Evolutionary conservation across 108 stramenopile species (phyloP), one percentile per base, ranked within the genome.

Genomic region (Aureococcus anophagefferens): DNA sequence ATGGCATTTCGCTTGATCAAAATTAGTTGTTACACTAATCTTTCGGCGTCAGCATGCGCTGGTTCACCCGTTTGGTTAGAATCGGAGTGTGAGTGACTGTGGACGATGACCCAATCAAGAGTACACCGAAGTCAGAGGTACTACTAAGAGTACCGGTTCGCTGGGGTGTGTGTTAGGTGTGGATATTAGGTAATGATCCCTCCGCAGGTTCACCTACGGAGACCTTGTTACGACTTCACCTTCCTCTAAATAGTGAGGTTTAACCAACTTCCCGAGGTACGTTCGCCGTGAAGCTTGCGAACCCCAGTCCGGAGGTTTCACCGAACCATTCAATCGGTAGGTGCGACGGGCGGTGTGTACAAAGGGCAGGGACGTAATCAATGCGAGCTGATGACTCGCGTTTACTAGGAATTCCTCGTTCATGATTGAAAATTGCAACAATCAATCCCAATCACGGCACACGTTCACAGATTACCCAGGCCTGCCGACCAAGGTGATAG

Each of bases 381-480:
- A 87, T 87, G 89, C 89, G 77, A 88, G 85, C 88, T 94, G 93
- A 96, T 96, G 95, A 94, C 87, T 89, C 89, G 92, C 96, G 91
- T 91, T 93, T 97, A 94, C 93, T 94, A 94, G 94, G 94, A 93
- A 95, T 95, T 97, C 92, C 94, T 95, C 92, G 96, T 95, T 97
- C 91, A 93, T 93, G 96, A 95, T 93, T 93, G 92, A 95, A 90
- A 94, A 94, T 97, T 97, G 93, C 96, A 97, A 97, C 89, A 92
- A 94, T 94, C 93, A 91, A 92, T 94, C 95, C 93, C 95, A 90
- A 93, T 90, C 93, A 96, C 93, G 92, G 93, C 90, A 88, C 89
- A 91, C 86, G 87, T 84, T 87, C 88, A 85, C 90, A 92, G 92
- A 93, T 94, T 96, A 89, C 91, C 93, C 92, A 90, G 91, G 84